Conservation (phyloP, 2,329 filamentous ascomycete species). For the Ophiostoma tasmaniense region DNA sequence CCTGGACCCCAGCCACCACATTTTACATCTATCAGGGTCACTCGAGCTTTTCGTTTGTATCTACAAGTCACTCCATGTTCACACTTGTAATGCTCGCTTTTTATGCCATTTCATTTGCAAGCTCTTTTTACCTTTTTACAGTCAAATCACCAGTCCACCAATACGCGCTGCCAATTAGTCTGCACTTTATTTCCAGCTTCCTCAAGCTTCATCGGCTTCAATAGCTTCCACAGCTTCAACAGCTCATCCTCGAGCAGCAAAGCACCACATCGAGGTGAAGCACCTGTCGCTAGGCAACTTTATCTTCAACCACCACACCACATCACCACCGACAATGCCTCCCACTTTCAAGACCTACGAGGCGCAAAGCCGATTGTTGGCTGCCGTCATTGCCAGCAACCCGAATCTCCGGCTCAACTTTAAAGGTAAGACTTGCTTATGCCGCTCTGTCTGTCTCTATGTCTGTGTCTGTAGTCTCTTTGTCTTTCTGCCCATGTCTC, state of each 20-base stretch:
- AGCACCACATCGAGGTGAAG: background rate
- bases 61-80: background rate
- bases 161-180: background rate
- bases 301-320: background rate
- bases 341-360: slow-evolving; percentile 55
- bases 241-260: no score
- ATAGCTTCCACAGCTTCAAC: no score
- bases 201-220: background rate
- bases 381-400: slow-evolving; percentile 52
- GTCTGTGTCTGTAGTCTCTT: background rate
- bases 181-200: background rate
- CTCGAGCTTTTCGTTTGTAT: background rate
- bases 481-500: background rate
- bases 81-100: background rate
- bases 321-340: slow-evolving; percentile 26
- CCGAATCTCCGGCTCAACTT: slow-evolving; percentile 49
- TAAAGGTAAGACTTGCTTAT: slow-evolving; percentile 41
- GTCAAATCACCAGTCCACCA: background rate
- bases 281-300: background rate
- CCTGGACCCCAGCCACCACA: slow-evolving; percentile 18
- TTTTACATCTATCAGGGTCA: background rate
- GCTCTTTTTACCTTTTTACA: background rate
- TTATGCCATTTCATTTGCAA: background rate
- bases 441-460: background rate
- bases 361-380: slow-evolving; percentile 50